A percentile compares a stretch with the other conserved stretches of the same genome.
Evolutionary conservation across 768 basidiomycete species (phyloP).

Genomic region (Thelephora ganbajun): DNA sequence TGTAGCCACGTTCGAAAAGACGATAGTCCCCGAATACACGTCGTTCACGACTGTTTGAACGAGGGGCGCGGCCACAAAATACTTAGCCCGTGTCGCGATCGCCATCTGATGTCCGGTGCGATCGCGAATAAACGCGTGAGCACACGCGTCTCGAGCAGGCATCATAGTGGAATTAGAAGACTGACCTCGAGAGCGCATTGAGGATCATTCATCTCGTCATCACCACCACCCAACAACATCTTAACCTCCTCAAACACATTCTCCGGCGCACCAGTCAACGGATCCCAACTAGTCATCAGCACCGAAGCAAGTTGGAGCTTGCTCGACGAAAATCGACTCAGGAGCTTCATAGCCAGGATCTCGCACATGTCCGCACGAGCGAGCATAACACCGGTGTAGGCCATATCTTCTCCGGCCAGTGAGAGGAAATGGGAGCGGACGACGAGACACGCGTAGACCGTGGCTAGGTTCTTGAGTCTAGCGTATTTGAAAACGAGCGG

Average conservation of each 20-base stretch:
- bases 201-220: constrained; percentile 50
- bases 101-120: constrained; percentile 56
- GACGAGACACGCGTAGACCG: constrained; percentile 66
- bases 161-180: constrained; percentile 4
- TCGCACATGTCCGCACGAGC: constrained; percentile 73
- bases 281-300: constrained; percentile 74
- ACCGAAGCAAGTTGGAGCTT: constrained; percentile 70
- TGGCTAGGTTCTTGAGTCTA: constrained; percentile 56
- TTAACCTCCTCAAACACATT: constrained; percentile 59
- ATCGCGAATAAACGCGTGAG: background rate
- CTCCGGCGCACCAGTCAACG: constrained; percentile 60
- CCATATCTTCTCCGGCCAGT: constrained; percentile 55
- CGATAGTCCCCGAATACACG: constrained; percentile 70
- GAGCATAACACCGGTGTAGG: constrained; percentile 60
- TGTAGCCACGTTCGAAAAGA: constrained; percentile 43
- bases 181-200: constrained; percentile 80
- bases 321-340: constrained; percentile 57
- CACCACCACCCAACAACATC: constrained; percentile 36
- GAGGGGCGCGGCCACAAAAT: constrained; percentile 70
- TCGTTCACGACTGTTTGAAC: constrained; percentile 81
- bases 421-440: constrained; percentile 68
- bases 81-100: constrained; percentile 73
- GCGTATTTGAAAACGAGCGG: constrained; percentile 74
- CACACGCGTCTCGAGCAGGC: background rate
- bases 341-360: constrained; percentile 77